A percentile compares a stretch with the other conserved stretches of the same genome.
Conservation (phyloP, 2,329 filamentous ascomycete genomes). For the Lecanosticta acicola region DNA sequence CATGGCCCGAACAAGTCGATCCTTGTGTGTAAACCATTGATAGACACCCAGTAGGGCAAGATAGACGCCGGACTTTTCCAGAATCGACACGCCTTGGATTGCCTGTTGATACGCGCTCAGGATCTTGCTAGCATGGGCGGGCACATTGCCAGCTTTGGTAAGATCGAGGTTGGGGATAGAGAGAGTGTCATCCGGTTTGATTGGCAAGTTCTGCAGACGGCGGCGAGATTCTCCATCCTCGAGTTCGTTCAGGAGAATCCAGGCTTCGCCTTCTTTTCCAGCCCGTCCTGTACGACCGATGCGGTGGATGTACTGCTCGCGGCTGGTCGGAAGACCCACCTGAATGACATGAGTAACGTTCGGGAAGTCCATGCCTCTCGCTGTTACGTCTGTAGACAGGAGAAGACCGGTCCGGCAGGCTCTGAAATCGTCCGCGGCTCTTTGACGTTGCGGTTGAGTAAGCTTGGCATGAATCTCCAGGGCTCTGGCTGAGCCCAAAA, state of each 20-base stretch:
- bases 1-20: slow-evolving; percentile 44
- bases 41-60: slow-evolving; percentile 52
- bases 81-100: slow-evolving; percentile 39
- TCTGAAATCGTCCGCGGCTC: slow-evolving; percentile 67
- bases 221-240: slow-evolving; percentile 48
- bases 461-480: slow-evolving; percentile 75
- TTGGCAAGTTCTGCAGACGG: slow-evolving; percentile 55
- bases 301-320: slow-evolving; percentile 49
- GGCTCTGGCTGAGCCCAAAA: slow-evolving; percentile 36
- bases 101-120: slow-evolving; percentile 41
- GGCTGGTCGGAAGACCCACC: slow-evolving; percentile 41
- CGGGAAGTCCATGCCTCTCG: slow-evolving; percentile 50
- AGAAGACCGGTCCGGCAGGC: slow-evolving; percentile 48
- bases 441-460: slow-evolving; percentile 62
- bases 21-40: slow-evolving; percentile 35
- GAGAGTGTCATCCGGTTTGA: slow-evolving; percentile 52
- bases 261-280: slow-evolving; percentile 66
- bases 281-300: slow-evolving; percentile 56
- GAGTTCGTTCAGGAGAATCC: slow-evolving; percentile 55
- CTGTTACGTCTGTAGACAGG: slow-evolving; percentile 48
- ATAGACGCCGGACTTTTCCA: slow-evolving; percentile 49
- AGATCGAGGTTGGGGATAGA: slow-evolving; percentile 47
- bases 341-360: slow-evolving; percentile 50
- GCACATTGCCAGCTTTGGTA: slow-evolving; percentile 37
- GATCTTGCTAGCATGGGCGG: slow-evolving; percentile 38